phyloP scores from a whole-genome alignment of 2,329 filamentous ascomycete species.

The Moelleriella libera region DNA sequence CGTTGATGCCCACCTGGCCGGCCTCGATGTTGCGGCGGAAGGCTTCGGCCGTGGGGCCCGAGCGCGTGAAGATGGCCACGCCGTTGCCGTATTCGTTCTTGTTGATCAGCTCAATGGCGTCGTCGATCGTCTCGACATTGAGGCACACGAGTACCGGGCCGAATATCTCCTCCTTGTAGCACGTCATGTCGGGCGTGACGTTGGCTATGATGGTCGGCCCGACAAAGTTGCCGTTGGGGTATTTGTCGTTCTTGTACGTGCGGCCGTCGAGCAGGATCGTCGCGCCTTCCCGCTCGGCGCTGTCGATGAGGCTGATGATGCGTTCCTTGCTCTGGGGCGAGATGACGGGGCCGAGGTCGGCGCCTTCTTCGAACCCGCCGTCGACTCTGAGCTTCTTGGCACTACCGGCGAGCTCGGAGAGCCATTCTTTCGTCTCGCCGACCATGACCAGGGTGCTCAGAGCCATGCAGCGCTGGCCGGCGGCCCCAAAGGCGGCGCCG shows the following conservation, averaged over 20 bases:
- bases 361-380: slow-evolving; percentile 67
- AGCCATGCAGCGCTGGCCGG: slow-evolving; percentile 79
- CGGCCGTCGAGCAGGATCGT: slow-evolving; percentile 72
- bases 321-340: slow-evolving; percentile 64
- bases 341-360: slow-evolving; percentile 73
- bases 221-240: slow-evolving; percentile 76
- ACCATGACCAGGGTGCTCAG: slow-evolving; percentile 73
- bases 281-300: slow-evolving; percentile 67
- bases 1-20: slow-evolving; percentile 76
- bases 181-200: slow-evolving; percentile 68
- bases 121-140: slow-evolving; percentile 63
- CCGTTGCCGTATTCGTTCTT: slow-evolving; percentile 79
- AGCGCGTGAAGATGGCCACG: slow-evolving; percentile 70
- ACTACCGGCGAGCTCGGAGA: slow-evolving; percentile 61
- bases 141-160: slow-evolving; percentile 73
- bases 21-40: slow-evolving; percentile 76
- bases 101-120: slow-evolving; percentile 72
- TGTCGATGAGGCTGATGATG: slow-evolving; percentile 62
- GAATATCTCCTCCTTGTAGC: slow-evolving; percentile 78
- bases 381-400: slow-evolving; percentile 62
- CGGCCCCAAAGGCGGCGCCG: slow-evolving; percentile 73
- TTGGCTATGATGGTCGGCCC: slow-evolving; percentile 73
- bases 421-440: slow-evolving; percentile 73
- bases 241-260: slow-evolving; percentile 60
- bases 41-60: slow-evolving; percentile 59